Percentiles rank a stretch among this genome's conserved stretches.
Evolutionary conservation across 2,329 filamentous ascomycete species (phyloP).

Genomic region (Colletotrichum sp.): DNA sequence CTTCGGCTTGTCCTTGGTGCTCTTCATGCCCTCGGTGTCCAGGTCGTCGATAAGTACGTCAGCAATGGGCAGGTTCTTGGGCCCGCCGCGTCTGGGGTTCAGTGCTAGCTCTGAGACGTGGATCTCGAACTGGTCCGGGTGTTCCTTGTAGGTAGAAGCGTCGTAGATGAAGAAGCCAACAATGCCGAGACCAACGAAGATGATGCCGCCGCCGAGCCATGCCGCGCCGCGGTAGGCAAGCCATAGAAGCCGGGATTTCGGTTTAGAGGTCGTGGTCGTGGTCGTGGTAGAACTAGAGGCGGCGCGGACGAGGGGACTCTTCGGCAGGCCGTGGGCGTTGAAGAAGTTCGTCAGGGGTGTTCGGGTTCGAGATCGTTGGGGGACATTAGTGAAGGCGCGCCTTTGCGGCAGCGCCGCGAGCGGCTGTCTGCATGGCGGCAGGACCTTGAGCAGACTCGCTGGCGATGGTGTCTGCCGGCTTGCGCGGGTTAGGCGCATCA

Average conservation of each 20-base stretch:
- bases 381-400: constrained; percentile 11
- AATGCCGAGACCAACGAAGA: constrained; percentile 72
- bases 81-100: constrained; percentile 81
- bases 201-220: constrained; percentile 76
- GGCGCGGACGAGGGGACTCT: constrained; percentile 34
- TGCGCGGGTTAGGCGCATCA: constrained; percentile 15
- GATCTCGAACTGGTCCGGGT: constrained; percentile 71
- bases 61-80: constrained; percentile 93
- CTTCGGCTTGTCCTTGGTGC: constrained; percentile 85
- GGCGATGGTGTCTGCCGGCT: background rate
- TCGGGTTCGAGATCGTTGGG: constrained; percentile 8
- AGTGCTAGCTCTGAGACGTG: constrained; percentile 85
- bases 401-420: constrained; percentile 1
- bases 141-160: constrained; percentile 84
- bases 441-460: background rate
- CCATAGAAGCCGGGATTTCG: constrained; percentile 52
- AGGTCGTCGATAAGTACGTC: constrained; percentile 90
- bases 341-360: constrained; percentile 21
- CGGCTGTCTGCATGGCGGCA: background rate
- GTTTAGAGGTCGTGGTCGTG: constrained; percentile 41
- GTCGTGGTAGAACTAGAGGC: constrained; percentile 56
- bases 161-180: constrained; percentile 93
- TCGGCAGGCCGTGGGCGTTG: background rate
- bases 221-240: constrained; percentile 75
- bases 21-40: constrained; percentile 72